Evolutionary conservation across 179 eudicot genomes (phyloP).

Genomic region (Vitellaria paradoxa): DNA sequence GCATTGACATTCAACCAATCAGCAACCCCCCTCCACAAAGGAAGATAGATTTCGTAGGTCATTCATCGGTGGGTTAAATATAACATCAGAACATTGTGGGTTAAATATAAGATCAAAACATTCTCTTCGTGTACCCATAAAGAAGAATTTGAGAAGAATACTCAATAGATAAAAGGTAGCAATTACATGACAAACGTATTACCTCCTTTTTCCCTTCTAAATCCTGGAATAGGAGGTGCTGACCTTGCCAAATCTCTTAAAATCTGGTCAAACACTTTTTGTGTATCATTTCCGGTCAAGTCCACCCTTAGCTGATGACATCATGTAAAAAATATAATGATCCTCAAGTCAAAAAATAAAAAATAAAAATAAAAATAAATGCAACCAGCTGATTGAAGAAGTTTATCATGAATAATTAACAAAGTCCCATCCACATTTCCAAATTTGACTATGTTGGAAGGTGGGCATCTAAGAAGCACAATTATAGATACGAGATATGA

Average conservation of each 20-base stretch:
- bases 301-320: conserved; percentile 68
- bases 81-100: no score
- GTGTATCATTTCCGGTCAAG: conserved; percentile 68
- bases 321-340: conserved; percentile 1
- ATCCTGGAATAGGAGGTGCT: conserved; percentile 87
- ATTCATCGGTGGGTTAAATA: neutral
- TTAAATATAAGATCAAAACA: no score
- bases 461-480: no score
- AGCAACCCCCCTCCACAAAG: no score
- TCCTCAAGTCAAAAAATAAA: conserved; percentile 9
- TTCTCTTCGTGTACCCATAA: no score
- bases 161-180: neutral
- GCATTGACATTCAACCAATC: no score
- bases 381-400: neutral
- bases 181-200: conserved; percentile 34
- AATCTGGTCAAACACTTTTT: conserved; percentile 60
- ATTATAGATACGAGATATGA: no score
- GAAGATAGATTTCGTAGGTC: neutral
- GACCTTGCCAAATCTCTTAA: conserved; percentile 60
- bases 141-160: no score
- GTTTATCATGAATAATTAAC: neutral
- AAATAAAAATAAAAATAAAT: conserved; percentile 14
- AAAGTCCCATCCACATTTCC: neutral
- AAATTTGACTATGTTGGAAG: no score
- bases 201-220: conserved; percentile 87